These are phyloP conservation scores for Dioscorea dumetorum DNA, from an alignment of 106 monocot species.

Conservation along the genomic window DNA sequence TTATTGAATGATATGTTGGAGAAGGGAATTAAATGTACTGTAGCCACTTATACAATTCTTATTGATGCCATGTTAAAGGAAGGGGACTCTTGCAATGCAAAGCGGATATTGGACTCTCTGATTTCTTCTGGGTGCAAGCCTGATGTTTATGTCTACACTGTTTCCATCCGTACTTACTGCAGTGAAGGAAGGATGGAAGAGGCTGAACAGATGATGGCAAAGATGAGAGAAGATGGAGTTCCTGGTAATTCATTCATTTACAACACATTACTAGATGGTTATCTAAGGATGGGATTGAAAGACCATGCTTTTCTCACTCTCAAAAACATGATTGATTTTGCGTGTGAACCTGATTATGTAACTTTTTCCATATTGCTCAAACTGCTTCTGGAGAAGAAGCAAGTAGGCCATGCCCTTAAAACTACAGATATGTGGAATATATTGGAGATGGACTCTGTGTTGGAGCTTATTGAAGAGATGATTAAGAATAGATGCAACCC, in stretches of 20 bases:
- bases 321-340: conserved; percentile 37
- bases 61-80: conserved; percentile 38
- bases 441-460: conserved; percentile 21
- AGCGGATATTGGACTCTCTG: conserved; percentile 28
- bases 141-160: conserved; percentile 33
- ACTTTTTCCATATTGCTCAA: conserved; percentile 35
- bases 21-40: conserved; percentile 23
- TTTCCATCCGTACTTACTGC: conserved; percentile 33
- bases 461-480: conserved; percentile 37
- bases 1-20: conserved; percentile 31
- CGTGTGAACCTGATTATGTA: conserved; percentile 33
- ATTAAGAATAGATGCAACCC: conserved; percentile 24
- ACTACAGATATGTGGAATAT: conserved; percentile 25
- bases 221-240: conserved; percentile 41
- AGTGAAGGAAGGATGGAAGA: conserved; percentile 28
- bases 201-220: conserved; percentile 21
- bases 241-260: conserved; percentile 19
- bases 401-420: conserved; percentile 2
- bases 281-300: conserved; percentile 14
- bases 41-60: conserved; percentile 36
- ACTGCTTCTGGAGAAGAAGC: conserved; percentile 13
- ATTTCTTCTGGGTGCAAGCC: conserved; percentile 29
- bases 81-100: conserved; percentile 27
- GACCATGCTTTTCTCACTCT: conserved; percentile 35
- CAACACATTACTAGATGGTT: conserved; percentile 21